phyloP scores from a whole-genome alignment of 2,329 filamentous ascomycete species.

The Fusarium tuaranense region DNA sequence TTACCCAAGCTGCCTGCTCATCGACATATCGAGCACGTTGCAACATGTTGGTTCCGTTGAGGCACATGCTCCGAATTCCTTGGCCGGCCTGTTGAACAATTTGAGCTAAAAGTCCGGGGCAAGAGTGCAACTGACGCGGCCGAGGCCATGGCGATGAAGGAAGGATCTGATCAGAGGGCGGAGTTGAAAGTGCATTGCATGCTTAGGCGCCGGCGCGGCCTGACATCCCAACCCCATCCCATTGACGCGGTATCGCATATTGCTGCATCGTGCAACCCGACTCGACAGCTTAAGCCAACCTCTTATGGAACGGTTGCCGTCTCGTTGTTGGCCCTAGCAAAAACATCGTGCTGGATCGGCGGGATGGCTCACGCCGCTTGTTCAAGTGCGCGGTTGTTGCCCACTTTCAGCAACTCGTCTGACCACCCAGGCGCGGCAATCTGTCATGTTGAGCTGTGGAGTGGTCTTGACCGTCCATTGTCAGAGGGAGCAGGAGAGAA shows the following conservation, averaged over 20 bases:
- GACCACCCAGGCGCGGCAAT: constrained; percentile 21
- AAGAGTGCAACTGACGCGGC: background rate
- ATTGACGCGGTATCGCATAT: constrained; percentile 37
- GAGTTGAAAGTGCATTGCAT: constrained; percentile 30
- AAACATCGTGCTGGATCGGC: constrained; percentile 29
- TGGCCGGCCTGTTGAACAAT: constrained; percentile 1
- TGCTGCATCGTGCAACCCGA: constrained; percentile 16
- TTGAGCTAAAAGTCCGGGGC: background rate
- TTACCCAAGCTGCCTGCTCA: constrained; percentile 8
- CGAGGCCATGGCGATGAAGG: background rate
- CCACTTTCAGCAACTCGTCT: constrained; percentile 27
- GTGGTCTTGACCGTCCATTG: background rate
- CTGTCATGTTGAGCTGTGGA: background rate
- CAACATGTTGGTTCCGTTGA: constrained; percentile 2
- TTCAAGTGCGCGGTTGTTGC: constrained; percentile 33
- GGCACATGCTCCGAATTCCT: background rate
- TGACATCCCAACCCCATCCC: constrained; percentile 16
- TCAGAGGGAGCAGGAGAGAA: background rate
- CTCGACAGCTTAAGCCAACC: constrained; percentile 20
- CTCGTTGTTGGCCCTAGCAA: constrained; percentile 24
- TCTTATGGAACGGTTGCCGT: constrained; percentile 29
- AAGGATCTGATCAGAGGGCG: constrained; percentile 1
- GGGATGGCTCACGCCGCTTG: constrained; percentile 14
- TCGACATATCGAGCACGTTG: background rate
- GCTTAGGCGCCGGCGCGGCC: constrained; percentile 41